A percentile compares a stretch with the other conserved stretches of the same genome.
Conservation (phyloP, 169 alveolate species). For the Plasmodium blacklocki region DNA sequence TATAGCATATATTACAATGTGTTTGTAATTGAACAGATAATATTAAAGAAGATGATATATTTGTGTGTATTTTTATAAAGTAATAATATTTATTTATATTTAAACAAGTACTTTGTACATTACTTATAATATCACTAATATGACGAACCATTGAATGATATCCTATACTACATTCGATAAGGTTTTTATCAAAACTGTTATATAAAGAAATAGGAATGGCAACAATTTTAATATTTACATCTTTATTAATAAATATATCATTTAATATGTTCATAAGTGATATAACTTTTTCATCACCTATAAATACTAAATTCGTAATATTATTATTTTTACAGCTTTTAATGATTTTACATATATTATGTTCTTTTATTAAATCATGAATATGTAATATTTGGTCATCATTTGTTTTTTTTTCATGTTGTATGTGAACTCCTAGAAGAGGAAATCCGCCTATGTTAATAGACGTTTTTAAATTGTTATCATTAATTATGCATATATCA, state of each 20-base stretch:
- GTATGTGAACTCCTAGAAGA: constrained; percentile 13
- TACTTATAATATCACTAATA: constrained; percentile 30
- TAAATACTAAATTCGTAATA: constrained; percentile 33
- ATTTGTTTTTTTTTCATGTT: background rate
- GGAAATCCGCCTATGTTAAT: constrained; percentile 44
- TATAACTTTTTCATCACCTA: constrained; percentile 62
- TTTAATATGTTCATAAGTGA: constrained; percentile 40
- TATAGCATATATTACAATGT: constrained; percentile 42
- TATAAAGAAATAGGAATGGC: constrained; percentile 41
- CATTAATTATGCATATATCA: constrained; percentile 31
- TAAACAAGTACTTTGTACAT: constrained; percentile 21
- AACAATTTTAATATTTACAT: constrained; percentile 11
- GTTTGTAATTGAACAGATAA: constrained; percentile 45
- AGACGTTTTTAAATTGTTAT: constrained; percentile 17
- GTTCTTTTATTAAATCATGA: constrained; percentile 10
- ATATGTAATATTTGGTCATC: background rate
- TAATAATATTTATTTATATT: constrained; percentile 27
- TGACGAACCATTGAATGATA: constrained; percentile 34
- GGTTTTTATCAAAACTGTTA: constrained; percentile 31
- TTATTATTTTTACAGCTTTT: constrained; percentile 15
- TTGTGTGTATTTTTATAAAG: constrained; percentile 28
- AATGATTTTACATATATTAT: constrained; percentile 3
- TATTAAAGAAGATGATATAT: constrained; percentile 21
- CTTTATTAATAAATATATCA: constrained; percentile 32
- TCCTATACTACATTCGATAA: constrained; percentile 51